Evolutionary conservation across 2,329 filamentous ascomycete species (phyloP).

Genomic region (Pyrenochaeta sp.): DNA sequence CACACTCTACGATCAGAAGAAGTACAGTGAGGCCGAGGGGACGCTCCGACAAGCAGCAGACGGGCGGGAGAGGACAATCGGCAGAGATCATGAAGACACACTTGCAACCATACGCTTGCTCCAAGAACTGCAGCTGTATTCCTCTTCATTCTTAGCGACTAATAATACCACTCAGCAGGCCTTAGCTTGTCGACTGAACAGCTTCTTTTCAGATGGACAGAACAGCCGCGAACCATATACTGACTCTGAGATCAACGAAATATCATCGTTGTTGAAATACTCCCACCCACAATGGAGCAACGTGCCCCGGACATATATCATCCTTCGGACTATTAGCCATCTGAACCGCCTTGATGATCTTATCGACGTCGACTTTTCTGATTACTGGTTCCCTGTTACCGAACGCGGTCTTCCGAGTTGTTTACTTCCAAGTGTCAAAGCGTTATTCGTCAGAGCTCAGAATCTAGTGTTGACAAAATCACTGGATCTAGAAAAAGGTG

Average conservation of each 20-base stretch:
- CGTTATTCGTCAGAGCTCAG: conserved; percentile 28
- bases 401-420: conserved; percentile 17
- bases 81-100: too few species aligned
- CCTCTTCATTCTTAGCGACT: too few species aligned
- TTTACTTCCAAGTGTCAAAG: conserved; percentile 10
- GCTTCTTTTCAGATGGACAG: too few species aligned
- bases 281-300: conserved; percentile 18
- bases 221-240: too few species aligned
- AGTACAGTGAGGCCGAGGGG: too few species aligned
- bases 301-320: conserved; percentile 34
- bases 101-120: too few species aligned
- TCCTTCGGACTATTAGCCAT: conserved; percentile 32
- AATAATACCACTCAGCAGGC: too few species aligned
- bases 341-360: conserved; percentile 32
- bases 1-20: too few species aligned
- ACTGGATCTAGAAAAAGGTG: conserved; percentile 36
- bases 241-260: conserved; percentile 1
- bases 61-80: too few species aligned
- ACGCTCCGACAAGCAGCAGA: too few species aligned
- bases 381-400: conserved; percentile 37
- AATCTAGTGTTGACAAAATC: conserved; percentile 34
- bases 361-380: conserved; percentile 29
- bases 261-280: conserved; percentile 14
- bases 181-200: too few species aligned
- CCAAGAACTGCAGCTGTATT: too few species aligned